phyloP scores from a whole-genome alignment of 768 basidiomycete species.

The Gautieria morchelliformis region DNA sequence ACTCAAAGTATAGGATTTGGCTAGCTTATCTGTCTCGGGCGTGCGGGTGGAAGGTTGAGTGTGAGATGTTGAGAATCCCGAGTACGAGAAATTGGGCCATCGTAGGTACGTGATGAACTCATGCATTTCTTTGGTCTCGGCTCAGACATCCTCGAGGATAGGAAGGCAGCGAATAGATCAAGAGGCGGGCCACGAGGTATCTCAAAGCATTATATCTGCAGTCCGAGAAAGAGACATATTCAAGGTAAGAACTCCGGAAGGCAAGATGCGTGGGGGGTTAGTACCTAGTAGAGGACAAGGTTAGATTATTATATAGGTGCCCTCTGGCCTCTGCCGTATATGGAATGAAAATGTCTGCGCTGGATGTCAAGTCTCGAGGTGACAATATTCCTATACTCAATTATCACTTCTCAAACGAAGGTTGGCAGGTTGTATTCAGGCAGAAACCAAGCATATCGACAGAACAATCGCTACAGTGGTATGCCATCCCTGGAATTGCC shows the following conservation, averaged over 20 bases:
- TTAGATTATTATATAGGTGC: background rate
- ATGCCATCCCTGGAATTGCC: background rate
- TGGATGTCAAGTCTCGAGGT: background rate
- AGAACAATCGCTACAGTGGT: background rate
- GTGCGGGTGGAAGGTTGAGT: slow-evolving; percentile 83
- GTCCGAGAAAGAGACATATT: slow-evolving; percentile 61
- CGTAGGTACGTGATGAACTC: slow-evolving; percentile 46
- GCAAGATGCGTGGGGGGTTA: slow-evolving; percentile 32
- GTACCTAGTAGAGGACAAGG: too few species aligned
- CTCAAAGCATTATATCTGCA: slow-evolving; percentile 39
- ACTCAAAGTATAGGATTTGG: slow-evolving; percentile 82
- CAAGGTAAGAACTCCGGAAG: slow-evolving; percentile 63
- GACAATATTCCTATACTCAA: background rate
- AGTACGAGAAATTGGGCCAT: slow-evolving; percentile 92
- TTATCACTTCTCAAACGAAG: background rate
- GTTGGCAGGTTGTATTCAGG: background rate
- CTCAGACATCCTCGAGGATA: slow-evolving; percentile 22
- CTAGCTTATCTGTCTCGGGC: slow-evolving; percentile 59
- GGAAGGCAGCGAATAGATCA: slow-evolving; percentile 18
- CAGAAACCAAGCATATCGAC: background rate
- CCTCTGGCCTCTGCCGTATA: background rate
- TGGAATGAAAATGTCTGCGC: background rate
- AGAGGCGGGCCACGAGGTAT: slow-evolving; percentile 33
- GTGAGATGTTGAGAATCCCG: slow-evolving; percentile 80
- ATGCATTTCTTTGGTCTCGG: slow-evolving; percentile 1